Evolutionary conservation across 768 basidiomycete genomes (phyloP).

Genomic region (Clavaria fumosa): DNA sequence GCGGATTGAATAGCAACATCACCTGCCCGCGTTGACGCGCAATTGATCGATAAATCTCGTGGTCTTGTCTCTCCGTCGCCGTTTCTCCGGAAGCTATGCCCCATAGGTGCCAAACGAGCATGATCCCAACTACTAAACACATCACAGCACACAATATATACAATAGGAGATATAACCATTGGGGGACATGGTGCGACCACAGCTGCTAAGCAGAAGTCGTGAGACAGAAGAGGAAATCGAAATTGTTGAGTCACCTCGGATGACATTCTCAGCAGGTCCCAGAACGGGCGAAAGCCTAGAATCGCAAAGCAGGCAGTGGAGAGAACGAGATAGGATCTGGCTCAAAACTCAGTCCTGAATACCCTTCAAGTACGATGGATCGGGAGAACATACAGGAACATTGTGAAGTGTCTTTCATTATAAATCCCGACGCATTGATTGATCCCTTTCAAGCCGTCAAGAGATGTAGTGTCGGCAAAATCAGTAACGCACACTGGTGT

Average conservation of each 20-base stretch:
- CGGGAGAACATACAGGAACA: conserved; percentile 63
- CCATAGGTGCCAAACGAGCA: conserved; percentile 62
- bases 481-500: neutral
- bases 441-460: conserved; percentile 45
- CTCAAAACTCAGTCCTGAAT: neutral
- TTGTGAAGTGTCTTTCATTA: conserved; percentile 90
- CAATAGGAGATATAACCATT: conserved; percentile 49
- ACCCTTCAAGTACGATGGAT: neutral
- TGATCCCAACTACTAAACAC: conserved; percentile 55
- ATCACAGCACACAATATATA: conserved; percentile 69
- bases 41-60: conserved; percentile 55
- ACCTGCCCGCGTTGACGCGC: conserved; percentile 58
- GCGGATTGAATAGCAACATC: neutral
- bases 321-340: conserved; percentile 68
- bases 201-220: conserved; percentile 13
- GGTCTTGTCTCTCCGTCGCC: conserved; percentile 80
- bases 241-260: conserved; percentile 22
- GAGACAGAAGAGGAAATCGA: neutral
- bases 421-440: conserved; percentile 95
- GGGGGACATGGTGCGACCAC: conserved; percentile 55
- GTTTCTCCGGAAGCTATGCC: conserved; percentile 67
- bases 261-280: conserved; percentile 42
- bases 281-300: conserved; percentile 47
- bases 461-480: conserved; percentile 1
- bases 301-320: conserved; percentile 43